Evolutionary conservation across 441 rosid species (phyloP), one percentile per base, ranked within the genome.

Genomic region (Isatis lusitanica): DNA sequence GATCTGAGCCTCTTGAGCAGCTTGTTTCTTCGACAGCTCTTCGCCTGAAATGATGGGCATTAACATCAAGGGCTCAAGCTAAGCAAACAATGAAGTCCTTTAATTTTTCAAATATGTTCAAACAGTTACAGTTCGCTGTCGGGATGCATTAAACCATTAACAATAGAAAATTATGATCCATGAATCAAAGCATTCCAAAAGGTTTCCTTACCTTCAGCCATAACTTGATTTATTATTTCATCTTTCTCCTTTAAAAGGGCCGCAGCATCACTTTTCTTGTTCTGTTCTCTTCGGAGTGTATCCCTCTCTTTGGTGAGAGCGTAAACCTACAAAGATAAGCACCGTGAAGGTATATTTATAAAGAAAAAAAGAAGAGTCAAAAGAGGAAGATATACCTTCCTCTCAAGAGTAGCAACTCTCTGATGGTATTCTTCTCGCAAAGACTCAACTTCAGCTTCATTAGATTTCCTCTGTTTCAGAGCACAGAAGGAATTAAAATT

Each of bases 11-110:
- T 93, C 99, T 84, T 93, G 98, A 77, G 93, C 85, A 75, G 98
- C 98, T 82, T 93, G 99, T 80, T 91, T 93, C 84, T 92, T 96
- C 11, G 99, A 96, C 83, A 96, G 99, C 79, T 96, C 97, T 84
- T 96, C 98, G 64, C 99, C 99, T 96, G 85, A 53, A 74, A 74
- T 51, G 44, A 52, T 17, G 12, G 33, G 52, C 39, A 66, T 66
- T 60, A 77, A 63, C 24, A 66, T 57, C 63, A 65, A 48, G 39
- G 63, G 68, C 61, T 70, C 48, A 50, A 51, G 52, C 35, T 70
- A n/a, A 64, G 50, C 24, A 28, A 44, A 36, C 38, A 18, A 42
- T 31, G 2, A 77, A 15, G 44, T 26, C 64, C 36, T 60, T 60
- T 12, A 30, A 57, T 15, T 16, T 55, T 56, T 63, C 30, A 40